Base-by-base conservation (phyloP, 2,329 filamentous ascomycete genomes). In the Aspergillus niger region DNA sequence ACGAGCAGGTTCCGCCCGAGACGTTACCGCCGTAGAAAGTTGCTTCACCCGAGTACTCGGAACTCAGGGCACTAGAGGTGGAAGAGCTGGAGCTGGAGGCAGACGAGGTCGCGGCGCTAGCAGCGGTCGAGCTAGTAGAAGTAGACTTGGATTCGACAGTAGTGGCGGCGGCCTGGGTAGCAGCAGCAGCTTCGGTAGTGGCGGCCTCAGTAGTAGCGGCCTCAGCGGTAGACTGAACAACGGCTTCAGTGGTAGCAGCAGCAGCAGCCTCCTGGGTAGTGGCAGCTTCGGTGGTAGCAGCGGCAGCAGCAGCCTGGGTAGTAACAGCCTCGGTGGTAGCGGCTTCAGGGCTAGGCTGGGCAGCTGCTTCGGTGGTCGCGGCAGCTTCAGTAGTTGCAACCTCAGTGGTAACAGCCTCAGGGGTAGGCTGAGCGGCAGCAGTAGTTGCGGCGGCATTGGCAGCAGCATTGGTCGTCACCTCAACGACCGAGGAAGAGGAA, bases 1-100 rank as follows among this genome's bases (percentile, higher is more conserved):
- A 89, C 11, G 83, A 85, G 75, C 88, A 91, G 60, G 80, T 82
- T 63, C 88, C 88, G 41, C 86, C 86, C 5, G 75, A 72, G 2
- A 86, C 70, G 70, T 86, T 84, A 30, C 85, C 83, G 32, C 81
- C 80, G 67, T 86, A 86, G 65, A 79, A 84, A 50, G 84, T 85
- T 48, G 81, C 80, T 59, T 75, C 67, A 62, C 81, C 81, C 4
- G 74, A 68, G 36, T 71, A 69, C 26, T 56, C 47, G 36, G 57
- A 61, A n/a, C 64, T 47, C 39, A 63, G 62, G 7, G 60, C 57
- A 13, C 41, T 59, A 15, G 63, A 62, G 52, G 57, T 38, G 20
- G 62, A 59, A 13, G 63, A 58, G 17, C 61, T 47, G 3, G 63
- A 36, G 20, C 57, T 49, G 10, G 60, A 59, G 26, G 56, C 22